These are phyloP conservation scores for Penicillium roqueforti DNA, from an alignment of 495 filamentous ascomycete genomes.

Conservation along the genomic window DNA sequence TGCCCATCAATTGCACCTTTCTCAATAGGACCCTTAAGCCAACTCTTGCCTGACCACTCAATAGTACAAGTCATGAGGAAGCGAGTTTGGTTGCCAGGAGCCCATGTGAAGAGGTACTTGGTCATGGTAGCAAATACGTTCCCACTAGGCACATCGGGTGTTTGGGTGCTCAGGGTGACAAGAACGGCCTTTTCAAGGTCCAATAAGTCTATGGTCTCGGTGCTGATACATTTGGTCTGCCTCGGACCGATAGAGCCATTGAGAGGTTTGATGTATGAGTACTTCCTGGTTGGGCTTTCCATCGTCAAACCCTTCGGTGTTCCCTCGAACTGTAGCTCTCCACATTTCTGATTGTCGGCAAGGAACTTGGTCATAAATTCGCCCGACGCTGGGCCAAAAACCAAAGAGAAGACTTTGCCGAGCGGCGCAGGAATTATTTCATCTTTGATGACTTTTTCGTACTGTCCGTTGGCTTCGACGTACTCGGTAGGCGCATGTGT, in stretches of 20 bases:
- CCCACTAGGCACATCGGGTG: conserved; percentile 91
- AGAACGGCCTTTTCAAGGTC: conserved; percentile 85
- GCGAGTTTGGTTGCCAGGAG: conserved; percentile 73
- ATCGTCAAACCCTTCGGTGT: conserved; percentile 71
- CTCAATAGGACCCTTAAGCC: conserved; percentile 95
- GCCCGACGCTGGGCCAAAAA: conserved; percentile 77
- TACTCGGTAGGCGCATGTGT: conserved; percentile 83
- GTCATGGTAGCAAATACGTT: conserved; percentile 90
- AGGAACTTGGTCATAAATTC: conserved; percentile 82
- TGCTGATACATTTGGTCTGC: conserved; percentile 92
- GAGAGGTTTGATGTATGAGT: conserved; percentile 90
- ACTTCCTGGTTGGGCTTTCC: conserved; percentile 68
- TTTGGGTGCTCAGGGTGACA: conserved; percentile 77
- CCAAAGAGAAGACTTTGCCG: conserved; percentile 82
- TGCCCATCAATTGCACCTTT: conserved; percentile 94
- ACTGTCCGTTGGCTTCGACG: conserved; percentile 69
- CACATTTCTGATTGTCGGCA: conserved; percentile 79
- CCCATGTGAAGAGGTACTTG: conserved; percentile 92
- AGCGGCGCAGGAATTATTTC: conserved; percentile 83
- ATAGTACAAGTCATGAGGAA: conserved; percentile 82
- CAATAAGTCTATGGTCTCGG: conserved; percentile 71
- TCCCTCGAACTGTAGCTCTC: conserved; percentile 76
- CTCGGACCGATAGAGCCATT: conserved; percentile 80
- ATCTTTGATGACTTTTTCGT: conserved; percentile 79
- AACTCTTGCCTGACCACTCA: conserved; percentile 97